These are phyloP conservation scores for Stagonosporopsis rhizophila DNA, from an alignment of 2,329 filamentous ascomycete species.

Conservation along the genomic window DNA sequence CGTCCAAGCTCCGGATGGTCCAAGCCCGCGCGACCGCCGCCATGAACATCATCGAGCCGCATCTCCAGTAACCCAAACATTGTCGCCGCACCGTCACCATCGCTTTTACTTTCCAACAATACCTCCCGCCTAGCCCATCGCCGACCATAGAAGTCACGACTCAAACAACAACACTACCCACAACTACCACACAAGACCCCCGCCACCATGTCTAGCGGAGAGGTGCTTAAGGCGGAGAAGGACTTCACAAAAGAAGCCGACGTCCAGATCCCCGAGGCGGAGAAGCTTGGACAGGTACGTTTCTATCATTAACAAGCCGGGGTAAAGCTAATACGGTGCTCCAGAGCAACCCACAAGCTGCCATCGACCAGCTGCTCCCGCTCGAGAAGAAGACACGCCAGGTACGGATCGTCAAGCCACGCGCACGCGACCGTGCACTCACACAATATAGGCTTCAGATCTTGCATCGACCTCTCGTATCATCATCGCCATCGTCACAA, in stretches of 20 bases:
- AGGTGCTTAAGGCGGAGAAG: constrained; percentile 90
- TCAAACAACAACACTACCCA: neutral
- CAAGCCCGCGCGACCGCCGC: constrained; percentile 8
- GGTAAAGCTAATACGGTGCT: constrained; percentile 27
- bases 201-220: constrained; percentile 76
- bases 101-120: neutral
- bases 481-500: constrained; percentile 85
- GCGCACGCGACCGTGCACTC: constrained; percentile 26
- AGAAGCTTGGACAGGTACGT: constrained; percentile 83
- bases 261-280: constrained; percentile 86
- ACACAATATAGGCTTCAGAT: constrained; percentile 78
- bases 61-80: constrained; percentile 19
- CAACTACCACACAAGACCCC: constrained; percentile 24
- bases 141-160: neutral
- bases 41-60: constrained; percentile 21
- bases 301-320: neutral
- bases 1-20: constrained; percentile 11
- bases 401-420: constrained; percentile 57
- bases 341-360: constrained; percentile 79
- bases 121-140: neutral
- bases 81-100: constrained; percentile 16
- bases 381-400: constrained; percentile 98
- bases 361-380: constrained; percentile 88
- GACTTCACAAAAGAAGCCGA: constrained; percentile 98
- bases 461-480: constrained; percentile 92